Base-by-base conservation (phyloP, 108 stramenopile genomes). In the Discostella stelligeroides region DNA sequence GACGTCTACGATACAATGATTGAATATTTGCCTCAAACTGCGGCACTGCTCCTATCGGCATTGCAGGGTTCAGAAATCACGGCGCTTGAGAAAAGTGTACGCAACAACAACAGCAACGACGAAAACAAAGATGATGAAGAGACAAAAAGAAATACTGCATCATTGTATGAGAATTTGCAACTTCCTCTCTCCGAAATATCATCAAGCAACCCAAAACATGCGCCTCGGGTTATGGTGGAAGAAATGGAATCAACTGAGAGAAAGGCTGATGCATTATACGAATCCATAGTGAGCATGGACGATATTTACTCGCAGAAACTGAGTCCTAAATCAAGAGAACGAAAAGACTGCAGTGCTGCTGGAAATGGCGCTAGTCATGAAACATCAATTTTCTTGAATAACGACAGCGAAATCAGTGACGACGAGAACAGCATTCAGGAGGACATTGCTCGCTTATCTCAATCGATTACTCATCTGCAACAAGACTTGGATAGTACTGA, bases 361-460 rank as follows among this genome's bases (percentile, higher is more conserved):
- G n/a, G n/a, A n/a, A n/a, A n/a, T n/a, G n/a, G n/a, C n/a, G 43
- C 28, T 20, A 30, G 12, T 39, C 17, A 25, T 25, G 27, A 7
- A 7, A 37, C 55, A 18, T 11, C 61, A 25, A 51, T 20, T 23
- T 29, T 23, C 41, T 5, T n/a, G 28, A 41, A 24, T 29, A 27
- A n/a, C 21, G 17, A 23, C 41, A 17, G 56, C 39, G 30, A 40
- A n/a, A n/a, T n/a, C n/a, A 38, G 20, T 29, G 64, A 78, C 30
- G 76, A 78, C 29, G 77, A 79, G 46, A 50, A 67, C 42, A 79
- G 77, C 65, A 66, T 79, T 11, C 28, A 50, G 12, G 77, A 70
- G 17, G 77, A 79, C 54, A 79, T 79, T 27, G 56, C 56, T 11
- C 64, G 64, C 38, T 21, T 79, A 20, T 59, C 47, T 1, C 53